These are phyloP conservation scores for Emmonsiellopsis sp. DNA, from an alignment of 2,329 filamentous ascomycete genomes.

Conservation along the genomic window DNA sequence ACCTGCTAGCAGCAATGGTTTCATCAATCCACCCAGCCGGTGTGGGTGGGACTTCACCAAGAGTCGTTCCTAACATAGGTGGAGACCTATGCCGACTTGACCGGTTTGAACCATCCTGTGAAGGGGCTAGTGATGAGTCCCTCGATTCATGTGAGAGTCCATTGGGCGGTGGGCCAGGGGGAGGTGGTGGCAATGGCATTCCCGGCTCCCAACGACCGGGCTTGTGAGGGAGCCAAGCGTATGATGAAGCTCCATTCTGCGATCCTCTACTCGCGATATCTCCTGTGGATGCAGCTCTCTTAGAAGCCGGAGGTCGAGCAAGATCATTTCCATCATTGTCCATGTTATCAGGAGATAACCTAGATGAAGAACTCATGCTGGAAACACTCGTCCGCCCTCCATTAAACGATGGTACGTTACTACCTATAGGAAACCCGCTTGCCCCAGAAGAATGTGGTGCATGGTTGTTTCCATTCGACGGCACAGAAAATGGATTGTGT, in stretches of 20 bases:
- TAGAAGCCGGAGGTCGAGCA: conserved; percentile 29
- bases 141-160: neutral
- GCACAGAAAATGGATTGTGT: neutral
- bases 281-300: conserved; percentile 37
- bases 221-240: conserved; percentile 14
- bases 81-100: conserved; percentile 22
- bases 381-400: neutral
- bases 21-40: conserved; percentile 37
- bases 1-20: neutral
- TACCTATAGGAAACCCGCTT: neutral
- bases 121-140: neutral
- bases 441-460: neutral
- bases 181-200: conserved; percentile 39
- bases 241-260: conserved; percentile 24
- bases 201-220: conserved; percentile 31
- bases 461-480: neutral
- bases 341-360: neutral
- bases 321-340: conserved; percentile 12
- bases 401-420: neutral
- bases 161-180: conserved; percentile 36
- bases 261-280: conserved; percentile 28
- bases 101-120: neutral
- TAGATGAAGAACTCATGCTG: neutral
- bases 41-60: conserved; percentile 35
- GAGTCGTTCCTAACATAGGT: conserved; percentile 26